Evolutionary conservation across 2,329 filamentous ascomycete species (phyloP).

Genomic region (Alternaria ethzedia): DNA sequence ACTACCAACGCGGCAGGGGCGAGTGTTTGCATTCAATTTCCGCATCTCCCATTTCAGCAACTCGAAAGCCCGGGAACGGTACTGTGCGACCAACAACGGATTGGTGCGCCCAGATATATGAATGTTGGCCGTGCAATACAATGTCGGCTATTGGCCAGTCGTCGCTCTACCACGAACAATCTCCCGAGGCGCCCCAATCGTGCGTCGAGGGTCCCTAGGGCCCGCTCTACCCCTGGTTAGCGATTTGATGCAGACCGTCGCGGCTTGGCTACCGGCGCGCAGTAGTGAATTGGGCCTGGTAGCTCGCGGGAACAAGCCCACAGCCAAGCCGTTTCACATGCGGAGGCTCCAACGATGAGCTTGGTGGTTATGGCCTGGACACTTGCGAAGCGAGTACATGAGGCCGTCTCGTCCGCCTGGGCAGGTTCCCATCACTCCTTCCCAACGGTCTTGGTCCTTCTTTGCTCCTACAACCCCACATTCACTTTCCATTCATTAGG

Average conservation of each 20-base stretch:
- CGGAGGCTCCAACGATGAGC: constrained; percentile 38
- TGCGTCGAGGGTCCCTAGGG: constrained; percentile 7
- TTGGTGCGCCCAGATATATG: not conserved
- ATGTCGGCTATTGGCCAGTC: not conserved
- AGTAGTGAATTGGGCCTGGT: constrained; percentile 32
- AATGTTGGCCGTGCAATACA: not conserved
- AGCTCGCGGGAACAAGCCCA: constrained; percentile 33
- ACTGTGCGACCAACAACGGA: not conserved
- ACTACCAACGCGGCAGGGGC: constrained; percentile 2
- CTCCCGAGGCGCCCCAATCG: constrained; percentile 25
- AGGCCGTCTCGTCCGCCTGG: constrained; percentile 26
- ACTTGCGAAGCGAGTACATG: constrained; percentile 38
- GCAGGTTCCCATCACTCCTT: constrained; percentile 6
- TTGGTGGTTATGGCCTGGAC: constrained; percentile 37
- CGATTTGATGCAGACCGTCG: not conserved
- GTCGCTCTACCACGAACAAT: constrained; percentile 17
- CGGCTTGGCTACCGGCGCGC: constrained; percentile 30
- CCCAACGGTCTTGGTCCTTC: constrained; percentile 25
- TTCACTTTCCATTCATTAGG: constrained; percentile 41
- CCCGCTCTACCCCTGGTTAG: not conserved
- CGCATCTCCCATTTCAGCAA: constrained; percentile 8
- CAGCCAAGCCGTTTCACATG: constrained; percentile 48
- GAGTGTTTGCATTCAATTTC: constrained; percentile 15
- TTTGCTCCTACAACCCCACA: constrained; percentile 24
- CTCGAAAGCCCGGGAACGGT: constrained; percentile 3